Conservation (phyloP, 345 rosid species). For the Salix koriyanagi region DNA sequence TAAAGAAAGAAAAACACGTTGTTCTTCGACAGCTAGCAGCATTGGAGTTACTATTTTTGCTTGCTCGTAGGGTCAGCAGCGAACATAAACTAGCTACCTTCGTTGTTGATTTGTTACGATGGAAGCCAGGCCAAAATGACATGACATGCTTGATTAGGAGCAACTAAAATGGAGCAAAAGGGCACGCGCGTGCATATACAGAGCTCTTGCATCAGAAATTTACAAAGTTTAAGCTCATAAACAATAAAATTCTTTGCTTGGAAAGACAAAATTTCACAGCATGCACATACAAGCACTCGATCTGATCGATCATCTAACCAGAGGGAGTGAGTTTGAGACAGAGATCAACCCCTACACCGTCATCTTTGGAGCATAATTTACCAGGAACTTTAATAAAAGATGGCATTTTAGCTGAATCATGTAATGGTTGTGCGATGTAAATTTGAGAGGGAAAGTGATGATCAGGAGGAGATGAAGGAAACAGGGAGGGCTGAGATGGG, state of each 20-base stretch:
- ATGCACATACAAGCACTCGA: neutral
- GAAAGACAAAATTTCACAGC: neutral
- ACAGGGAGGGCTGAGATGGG: constrained; percentile 17
- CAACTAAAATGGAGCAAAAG: neutral
- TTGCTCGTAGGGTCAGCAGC: neutral
- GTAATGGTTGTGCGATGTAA: constrained; percentile 27
- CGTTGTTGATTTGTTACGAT: neutral
- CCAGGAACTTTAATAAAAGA: constrained; percentile 17
- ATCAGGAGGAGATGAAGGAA: constrained; percentile 14
- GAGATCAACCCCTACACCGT: constrained; percentile 38
- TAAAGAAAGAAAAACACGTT: neutral
- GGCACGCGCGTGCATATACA: neutral
- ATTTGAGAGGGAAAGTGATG: constrained; percentile 14
- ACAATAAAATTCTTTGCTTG: neutral
- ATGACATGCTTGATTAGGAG: neutral
- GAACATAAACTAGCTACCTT: neutral
- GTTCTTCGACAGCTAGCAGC: neutral
- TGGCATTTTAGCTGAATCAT: constrained; percentile 13
- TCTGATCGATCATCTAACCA: constrained; percentile 7
- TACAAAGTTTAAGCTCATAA: neutral
- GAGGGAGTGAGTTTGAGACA: constrained; percentile 47
- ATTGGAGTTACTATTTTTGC: neutral
- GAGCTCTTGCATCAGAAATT: neutral
- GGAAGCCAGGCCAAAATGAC: neutral
- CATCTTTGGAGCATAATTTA: constrained; percentile 20